phyloP scores from a whole-genome alignment of 2,329 filamentous ascomycete species.

The Beauveria medogensis region DNA sequence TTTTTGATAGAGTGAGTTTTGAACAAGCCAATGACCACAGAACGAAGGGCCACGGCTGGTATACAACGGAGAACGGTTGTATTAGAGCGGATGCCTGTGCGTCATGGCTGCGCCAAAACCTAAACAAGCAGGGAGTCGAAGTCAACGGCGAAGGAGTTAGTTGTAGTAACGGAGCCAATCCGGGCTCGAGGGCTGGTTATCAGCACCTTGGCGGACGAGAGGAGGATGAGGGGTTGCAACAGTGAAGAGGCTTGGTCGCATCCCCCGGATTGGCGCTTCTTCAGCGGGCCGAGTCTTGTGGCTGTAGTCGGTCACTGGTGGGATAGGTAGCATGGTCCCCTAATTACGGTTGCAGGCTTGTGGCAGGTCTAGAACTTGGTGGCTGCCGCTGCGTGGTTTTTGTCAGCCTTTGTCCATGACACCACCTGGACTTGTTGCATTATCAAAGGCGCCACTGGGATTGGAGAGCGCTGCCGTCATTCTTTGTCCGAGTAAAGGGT shows the following conservation, averaged over 20 bases:
- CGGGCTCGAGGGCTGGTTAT: background rate
- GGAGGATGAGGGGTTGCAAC: background rate
- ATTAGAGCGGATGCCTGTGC: background rate
- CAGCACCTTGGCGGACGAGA: background rate
- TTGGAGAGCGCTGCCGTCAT: background rate
- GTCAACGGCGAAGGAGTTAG: background rate
- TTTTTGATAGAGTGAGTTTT: background rate
- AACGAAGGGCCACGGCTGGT: too few species aligned
- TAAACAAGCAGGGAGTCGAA: background rate
- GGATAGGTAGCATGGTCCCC: background rate
- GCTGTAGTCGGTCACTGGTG: background rate
- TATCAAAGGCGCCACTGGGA: background rate
- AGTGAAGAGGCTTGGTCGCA: background rate
- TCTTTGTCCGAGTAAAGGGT: background rate
- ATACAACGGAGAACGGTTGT: too few species aligned
- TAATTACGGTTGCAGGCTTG: background rate
- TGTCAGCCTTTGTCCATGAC: background rate
- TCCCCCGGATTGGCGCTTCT: background rate
- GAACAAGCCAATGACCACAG: background rate
- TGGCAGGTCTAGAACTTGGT: conserved; percentile 6
- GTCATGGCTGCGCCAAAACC: background rate
- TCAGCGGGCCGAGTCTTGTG: background rate
- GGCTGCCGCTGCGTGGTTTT: conserved; percentile 3
- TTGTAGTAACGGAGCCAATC: background rate
- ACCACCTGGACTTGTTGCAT: background rate